phyloP scores from a whole-genome alignment of 805 yeast genomes.

The Dipodascopsis tothii region DNA sequence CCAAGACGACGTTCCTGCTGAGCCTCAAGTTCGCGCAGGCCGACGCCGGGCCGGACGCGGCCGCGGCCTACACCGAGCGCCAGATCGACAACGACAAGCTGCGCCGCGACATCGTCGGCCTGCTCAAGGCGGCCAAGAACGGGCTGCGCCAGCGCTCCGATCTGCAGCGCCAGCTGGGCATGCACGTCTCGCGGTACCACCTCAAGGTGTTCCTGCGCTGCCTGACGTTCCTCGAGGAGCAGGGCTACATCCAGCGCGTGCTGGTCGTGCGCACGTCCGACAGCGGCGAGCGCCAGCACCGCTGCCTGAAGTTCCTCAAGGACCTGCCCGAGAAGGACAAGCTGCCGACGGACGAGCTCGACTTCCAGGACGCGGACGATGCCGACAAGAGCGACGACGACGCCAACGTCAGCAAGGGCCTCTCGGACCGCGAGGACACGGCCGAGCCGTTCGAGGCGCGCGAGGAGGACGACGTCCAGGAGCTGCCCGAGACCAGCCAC shows the following conservation, averaged over 20 bases:
- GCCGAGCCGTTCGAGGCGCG: constrained; percentile 17
- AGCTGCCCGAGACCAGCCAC: not conserved
- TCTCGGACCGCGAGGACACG: constrained; percentile 29
- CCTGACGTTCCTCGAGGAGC: constrained; percentile 26
- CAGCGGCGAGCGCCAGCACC: constrained; percentile 28
- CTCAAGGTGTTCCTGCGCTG: constrained; percentile 23
- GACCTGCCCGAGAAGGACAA: constrained; percentile 28
- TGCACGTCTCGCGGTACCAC: constrained; percentile 28
- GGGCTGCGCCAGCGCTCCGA: constrained; percentile 32
- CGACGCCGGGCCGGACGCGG: not conserved
- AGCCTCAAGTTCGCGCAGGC: constrained; percentile 1
- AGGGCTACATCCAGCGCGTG: constrained; percentile 29
- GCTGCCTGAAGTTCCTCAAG: constrained; percentile 32
- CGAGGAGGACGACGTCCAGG: constrained; percentile 13
- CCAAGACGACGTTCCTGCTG: constrained; percentile 31
- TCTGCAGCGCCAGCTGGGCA: constrained; percentile 35
- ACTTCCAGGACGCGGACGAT: constrained; percentile 27
- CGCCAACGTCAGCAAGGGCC: constrained; percentile 27
- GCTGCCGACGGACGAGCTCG: constrained; percentile 28
- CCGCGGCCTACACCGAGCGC: not conserved
- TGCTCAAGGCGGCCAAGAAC: constrained; percentile 30
- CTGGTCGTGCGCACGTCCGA: constrained; percentile 33
- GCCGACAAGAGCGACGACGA: constrained; percentile 35
- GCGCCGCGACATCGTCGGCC: constrained; percentile 25
- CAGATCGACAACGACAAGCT: constrained; percentile 24